phyloP scores from a whole-genome alignment of 176 grass and related monocot genomes.

The sorghum (Sorghum bicolor) region Sorghum_bicolor_NCBIv3 NC_012870.2:6454001-6454500 shows the following conservation, averaged over 20 bases:
- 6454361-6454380: background rate
- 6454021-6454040: conserved; percentile 54
- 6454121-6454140: conserved; percentile 38
- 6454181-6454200: conserved; percentile 40
- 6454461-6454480: background rate
- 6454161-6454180: conserved; percentile 48
- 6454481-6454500: background rate
- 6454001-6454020: background rate
- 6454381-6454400: background rate
- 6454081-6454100: conserved; percentile 71
- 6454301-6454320: background rate
- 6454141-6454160: conserved; percentile 44
- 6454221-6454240: conserved; percentile 55
- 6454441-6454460: background rate
- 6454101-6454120: conserved; percentile 31
- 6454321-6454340: conserved; percentile 30
- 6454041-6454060: conserved; percentile 88
- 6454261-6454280: conserved; percentile 17
- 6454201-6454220: conserved; percentile 43
- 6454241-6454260: conserved; percentile 75
- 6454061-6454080: conserved; percentile 75
- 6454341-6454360: background rate
- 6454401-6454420: conserved; percentile 5
- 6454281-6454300: conserved; percentile 18
- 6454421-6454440: background rate